Base-by-base conservation (phyloP, 176 grass and related monocot genomes). In the Microstegium vimineum region DNA sequence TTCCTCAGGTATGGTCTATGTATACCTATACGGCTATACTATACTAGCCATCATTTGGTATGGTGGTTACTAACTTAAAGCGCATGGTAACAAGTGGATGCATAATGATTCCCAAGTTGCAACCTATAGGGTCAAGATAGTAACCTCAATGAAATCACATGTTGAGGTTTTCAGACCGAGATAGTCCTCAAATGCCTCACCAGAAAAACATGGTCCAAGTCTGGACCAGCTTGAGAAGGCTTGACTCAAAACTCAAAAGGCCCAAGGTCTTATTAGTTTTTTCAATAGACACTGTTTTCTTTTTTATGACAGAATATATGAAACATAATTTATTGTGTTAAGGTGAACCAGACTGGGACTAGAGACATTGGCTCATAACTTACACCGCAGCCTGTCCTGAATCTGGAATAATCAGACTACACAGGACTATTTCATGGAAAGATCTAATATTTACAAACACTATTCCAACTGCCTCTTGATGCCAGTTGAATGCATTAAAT, bases 141-240 rank as follows among this genome's bases (percentile, higher is more conserved):
- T 56, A 66, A 74, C 8, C 70, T 87, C 5, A 78, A 51, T 74
- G 61, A 75, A 51, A 40, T 77, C 42, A 4, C 25, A 36, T 46
- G n/a, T 62, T 7, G 12, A 8, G 18, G 28, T 49, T 46, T 67
- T 64, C 56, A 32, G 27, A 43, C 9, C 7, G 1, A 49, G 46
- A 51, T n/a, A n/a, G 4, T 34, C 43, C 22, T 68, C 6, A 80
- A 80, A 36, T 18, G 22, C 45, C 18, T 66, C 15, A 41, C 61
- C 43, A 66, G 40, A 66, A 79, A 78, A 63, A 36, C 43, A 37
- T 54, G 22, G 30, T 8, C 4, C 31, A 54, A 36, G 62, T 67
- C 20, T 67, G n/a, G 54, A 76, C 52, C n/a, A 60, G 22, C 35
- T 41, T 76, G n/a, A 37, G 7, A 40, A 61, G 33, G 33, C 27